phyloP scores from a whole-genome alignment of 139 green algal species.

The Bryopsis sp. region DNA sequence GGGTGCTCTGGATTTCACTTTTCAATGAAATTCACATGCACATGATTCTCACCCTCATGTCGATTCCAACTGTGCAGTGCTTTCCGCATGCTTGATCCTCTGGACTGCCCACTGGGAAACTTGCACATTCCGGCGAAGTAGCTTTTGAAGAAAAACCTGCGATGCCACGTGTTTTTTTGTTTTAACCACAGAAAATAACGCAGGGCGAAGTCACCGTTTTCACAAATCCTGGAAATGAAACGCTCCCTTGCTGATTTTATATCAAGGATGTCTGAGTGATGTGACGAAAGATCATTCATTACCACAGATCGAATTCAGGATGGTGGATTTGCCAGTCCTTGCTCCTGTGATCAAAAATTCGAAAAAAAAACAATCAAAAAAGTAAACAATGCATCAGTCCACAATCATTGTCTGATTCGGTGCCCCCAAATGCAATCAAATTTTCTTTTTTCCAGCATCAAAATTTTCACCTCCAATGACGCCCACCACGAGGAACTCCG shows the following conservation, averaged over 20 bases:
- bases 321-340: not conserved
- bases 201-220: too few species aligned
- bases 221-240: too few species aligned
- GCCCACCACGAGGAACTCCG: conserved; percentile 14
- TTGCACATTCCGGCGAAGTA: too few species aligned
- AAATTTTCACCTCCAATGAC: conserved; percentile 12
- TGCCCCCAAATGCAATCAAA: too few species aligned
- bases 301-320: conserved; percentile 11
- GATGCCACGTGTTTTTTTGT: too few species aligned
- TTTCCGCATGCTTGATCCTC: conserved; percentile 7
- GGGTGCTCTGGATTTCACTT: not conserved
- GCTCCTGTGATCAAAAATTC: not conserved
- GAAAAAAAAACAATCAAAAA: not conserved
- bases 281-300: too few species aligned
- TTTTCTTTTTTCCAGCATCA: too few species aligned
- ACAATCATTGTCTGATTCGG: not conserved
- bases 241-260: too few species aligned
- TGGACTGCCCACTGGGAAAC: too few species aligned
- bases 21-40: not conserved
- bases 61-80: not conserved
- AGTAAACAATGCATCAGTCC: not conserved
- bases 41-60: not conserved
- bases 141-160: too few species aligned
- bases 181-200: too few species aligned
- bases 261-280: too few species aligned